A percentile compares a stretch with the other conserved stretches of the same genome.
Conservation (phyloP, 306 rosid genomes). For the Citrullus amarus region DNA sequence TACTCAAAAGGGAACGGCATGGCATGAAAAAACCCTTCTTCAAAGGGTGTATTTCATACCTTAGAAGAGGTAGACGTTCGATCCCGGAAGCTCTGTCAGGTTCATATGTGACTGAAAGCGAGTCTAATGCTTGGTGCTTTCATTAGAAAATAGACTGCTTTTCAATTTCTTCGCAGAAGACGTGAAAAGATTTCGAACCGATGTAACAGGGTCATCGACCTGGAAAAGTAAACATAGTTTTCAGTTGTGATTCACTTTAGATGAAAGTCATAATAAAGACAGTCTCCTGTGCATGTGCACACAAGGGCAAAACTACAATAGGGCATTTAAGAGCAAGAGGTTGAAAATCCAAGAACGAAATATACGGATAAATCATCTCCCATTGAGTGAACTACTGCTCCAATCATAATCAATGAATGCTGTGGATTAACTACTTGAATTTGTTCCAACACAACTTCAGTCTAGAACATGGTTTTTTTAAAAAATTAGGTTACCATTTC, state of each 20-base stretch:
- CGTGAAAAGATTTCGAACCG: conserved; percentile 61
- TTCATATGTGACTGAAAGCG: not conserved
- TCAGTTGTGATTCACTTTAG: not conserved
- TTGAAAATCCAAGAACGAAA: not conserved
- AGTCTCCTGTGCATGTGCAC: not conserved
- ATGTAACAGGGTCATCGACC: conserved; percentile 81
- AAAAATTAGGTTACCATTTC: not conserved
- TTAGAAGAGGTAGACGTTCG: not conserved
- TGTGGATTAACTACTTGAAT: not conserved
- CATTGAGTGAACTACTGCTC: not conserved
- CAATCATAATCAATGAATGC: not conserved
- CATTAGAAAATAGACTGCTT: conserved; percentile 20
- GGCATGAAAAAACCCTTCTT: not conserved
- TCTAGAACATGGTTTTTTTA: not conserved
- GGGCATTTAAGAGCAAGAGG: not conserved
- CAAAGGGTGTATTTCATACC: not conserved
- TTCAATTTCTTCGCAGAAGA: conserved; percentile 53
- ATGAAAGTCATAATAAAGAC: conserved; percentile 7
- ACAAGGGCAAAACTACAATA: not conserved
- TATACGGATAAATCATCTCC: not conserved
- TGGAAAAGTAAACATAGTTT: conserved; percentile 25
- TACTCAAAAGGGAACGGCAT: not conserved
- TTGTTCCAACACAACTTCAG: not conserved
- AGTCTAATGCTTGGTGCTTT: not conserved
- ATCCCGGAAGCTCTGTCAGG: not conserved